Evolutionary conservation across 2,329 filamentous ascomycete species (phyloP).

Genomic region (Penicillium sp.): DNA sequence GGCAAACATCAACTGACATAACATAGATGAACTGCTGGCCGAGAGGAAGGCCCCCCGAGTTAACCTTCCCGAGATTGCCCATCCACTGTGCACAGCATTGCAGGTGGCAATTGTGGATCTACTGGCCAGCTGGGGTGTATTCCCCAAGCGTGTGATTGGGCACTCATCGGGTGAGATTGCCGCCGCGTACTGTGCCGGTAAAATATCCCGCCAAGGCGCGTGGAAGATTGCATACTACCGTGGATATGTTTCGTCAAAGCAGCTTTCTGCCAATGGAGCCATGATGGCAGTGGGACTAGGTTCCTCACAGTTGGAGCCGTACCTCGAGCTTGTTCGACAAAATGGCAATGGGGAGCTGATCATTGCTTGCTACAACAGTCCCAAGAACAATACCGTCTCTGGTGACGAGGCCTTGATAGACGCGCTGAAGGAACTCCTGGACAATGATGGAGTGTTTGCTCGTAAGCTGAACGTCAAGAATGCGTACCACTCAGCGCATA

Average conservation of each 20-base stretch:
- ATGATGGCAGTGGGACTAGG: constrained; percentile 31
- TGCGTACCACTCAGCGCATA: constrained; percentile 32
- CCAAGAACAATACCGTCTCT: constrained; percentile 26
- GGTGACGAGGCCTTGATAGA: constrained; percentile 27
- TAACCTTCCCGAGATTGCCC: constrained; percentile 25
- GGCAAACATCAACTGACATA: background rate
- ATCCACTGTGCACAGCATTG: constrained; percentile 29
- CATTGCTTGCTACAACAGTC: constrained; percentile 30
- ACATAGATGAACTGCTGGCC: constrained; percentile 24
- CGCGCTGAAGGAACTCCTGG: constrained; percentile 18
- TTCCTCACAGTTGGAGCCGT: constrained; percentile 9
- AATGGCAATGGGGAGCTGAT: constrained; percentile 17
- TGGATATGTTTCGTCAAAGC: constrained; percentile 24
- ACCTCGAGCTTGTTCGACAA: constrained; percentile 16
- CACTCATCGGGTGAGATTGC: constrained; percentile 39
- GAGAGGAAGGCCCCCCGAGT: constrained; percentile 19
- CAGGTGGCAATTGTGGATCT: constrained; percentile 33
- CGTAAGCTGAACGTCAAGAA: constrained; percentile 29
- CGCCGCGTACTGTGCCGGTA: constrained; percentile 46
- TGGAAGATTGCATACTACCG: constrained; percentile 29
- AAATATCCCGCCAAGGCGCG: constrained; percentile 25
- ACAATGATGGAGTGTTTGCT: constrained; percentile 24
- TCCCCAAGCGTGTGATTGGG: constrained; percentile 24
- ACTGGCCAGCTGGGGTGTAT: constrained; percentile 23
- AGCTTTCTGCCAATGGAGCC: constrained; percentile 17